phyloP scores from a whole-genome alignment of 345 rosid species.

The Eucalyptus polybractea region DNA sequence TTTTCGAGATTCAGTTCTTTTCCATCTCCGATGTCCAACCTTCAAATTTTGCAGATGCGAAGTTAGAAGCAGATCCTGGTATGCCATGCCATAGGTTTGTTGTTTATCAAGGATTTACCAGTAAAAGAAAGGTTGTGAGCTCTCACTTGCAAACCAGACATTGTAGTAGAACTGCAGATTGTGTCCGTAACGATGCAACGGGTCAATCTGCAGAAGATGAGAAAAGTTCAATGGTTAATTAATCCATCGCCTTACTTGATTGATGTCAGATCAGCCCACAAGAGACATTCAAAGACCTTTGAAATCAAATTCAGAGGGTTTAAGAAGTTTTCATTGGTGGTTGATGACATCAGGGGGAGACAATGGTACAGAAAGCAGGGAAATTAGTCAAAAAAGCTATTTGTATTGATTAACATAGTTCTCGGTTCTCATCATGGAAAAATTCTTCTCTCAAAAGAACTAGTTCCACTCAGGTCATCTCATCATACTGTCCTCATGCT shows the following conservation, averaged over 20 bases:
- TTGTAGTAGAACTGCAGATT: slow-evolving; percentile 57
- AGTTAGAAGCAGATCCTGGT: not conserved
- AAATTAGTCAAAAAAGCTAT: not conserved
- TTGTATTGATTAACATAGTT: not conserved
- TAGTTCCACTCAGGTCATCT: not conserved
- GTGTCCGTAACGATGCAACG: slow-evolving; percentile 80
- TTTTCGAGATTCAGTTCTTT: slow-evolving; percentile 37
- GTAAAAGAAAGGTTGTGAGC: slow-evolving; percentile 63
- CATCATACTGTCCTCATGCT: not conserved
- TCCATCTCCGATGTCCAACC: slow-evolving; percentile 85
- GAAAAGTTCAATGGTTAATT: not conserved
- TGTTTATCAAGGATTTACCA: slow-evolving; percentile 21
- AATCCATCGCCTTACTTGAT: not conserved
- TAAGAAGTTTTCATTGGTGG: not conserved
- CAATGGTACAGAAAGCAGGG: not conserved
- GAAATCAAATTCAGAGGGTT: not conserved
- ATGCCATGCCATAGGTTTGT: not conserved
- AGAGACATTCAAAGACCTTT: not conserved
- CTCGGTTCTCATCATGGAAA: not conserved
- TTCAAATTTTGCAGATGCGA: slow-evolving; percentile 2
- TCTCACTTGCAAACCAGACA: slow-evolving; percentile 46
- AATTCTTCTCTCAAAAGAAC: not conserved
- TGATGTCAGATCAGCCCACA: not conserved
- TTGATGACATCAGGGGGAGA: not conserved
- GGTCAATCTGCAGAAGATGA: slow-evolving; percentile 44